Evolutionary conservation across 2,329 filamentous ascomycete species (phyloP), one percentile per base, ranked within the genome.

Genomic region (Metarhizium robertsii): DNA sequence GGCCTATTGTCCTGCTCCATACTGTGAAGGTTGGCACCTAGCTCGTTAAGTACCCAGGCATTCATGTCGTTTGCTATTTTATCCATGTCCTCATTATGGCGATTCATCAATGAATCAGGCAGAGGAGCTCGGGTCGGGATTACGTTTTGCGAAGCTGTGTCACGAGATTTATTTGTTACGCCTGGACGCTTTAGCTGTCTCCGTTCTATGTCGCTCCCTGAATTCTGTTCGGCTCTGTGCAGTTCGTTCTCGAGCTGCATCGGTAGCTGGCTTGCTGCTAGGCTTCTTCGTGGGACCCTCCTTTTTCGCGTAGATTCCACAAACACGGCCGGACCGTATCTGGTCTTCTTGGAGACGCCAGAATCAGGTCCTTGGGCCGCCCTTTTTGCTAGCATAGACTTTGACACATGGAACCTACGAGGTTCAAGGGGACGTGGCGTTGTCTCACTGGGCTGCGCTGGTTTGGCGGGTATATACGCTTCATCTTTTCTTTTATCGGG

Each of bases 11-110:
- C 71, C 49, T 73, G 67, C 48, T 80, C 73, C 61, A 76, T 73
- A 20, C 67, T 72, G 43, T 76, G 71, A 5, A 83, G 65, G 58
- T 78, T 81, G 20, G 75, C 73, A 2, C 75, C 77, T 38, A 86
- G 83, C 58, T 85, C 76, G 60, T 77, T 72, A 59, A 86, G 69
- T 1, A 82, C 79, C 71, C 80, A 86, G 36, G 73, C 70, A 62
- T 83, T 76, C 79, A 83, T 83, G 38, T 79, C 78, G 6, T 74
- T 74, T 2, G 78, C 70, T 40, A 83, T 72, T 58, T 74, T 71
- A 45, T 77, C 74, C 70, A 79, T 75, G 47, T 80, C 73, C 57
- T 73, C 67, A 38, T 62, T 67, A 56, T 73, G 69, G 2, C 65
- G 67, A 25, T 65, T 64, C 64, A 62, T 61, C 52, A 71, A 49